A percentile compares a stretch with the other conserved stretches of the same genome.
Conservation (phyloP, 371 early-diverging fungal genomes). For the Umbelopsis sp. region DNA sequence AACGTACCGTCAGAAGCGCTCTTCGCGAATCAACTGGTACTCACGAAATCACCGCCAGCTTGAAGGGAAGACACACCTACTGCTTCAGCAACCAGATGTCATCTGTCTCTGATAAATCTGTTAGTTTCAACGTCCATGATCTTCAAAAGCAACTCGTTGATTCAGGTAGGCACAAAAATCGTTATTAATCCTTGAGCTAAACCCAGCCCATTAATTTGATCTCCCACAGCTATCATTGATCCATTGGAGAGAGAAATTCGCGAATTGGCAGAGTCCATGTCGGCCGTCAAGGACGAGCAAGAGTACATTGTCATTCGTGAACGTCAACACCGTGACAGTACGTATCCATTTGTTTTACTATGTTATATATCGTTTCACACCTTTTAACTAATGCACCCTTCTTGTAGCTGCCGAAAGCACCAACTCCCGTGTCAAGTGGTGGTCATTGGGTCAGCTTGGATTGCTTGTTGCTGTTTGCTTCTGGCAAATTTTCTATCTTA, state of each 20-base stretch:
- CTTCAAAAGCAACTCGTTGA: constrained; percentile 31
- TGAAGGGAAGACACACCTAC: constrained; percentile 66
- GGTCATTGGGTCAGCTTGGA: constrained; percentile 72
- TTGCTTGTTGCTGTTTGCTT: constrained; percentile 66
- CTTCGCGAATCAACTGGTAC: constrained; percentile 53
- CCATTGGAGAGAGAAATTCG: constrained; percentile 71
- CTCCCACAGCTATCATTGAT: constrained; percentile 48
- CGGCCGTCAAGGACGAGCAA: constrained; percentile 73
- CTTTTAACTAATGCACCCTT: background rate
- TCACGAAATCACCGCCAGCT: constrained; percentile 57
- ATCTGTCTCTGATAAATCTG: constrained; percentile 52
- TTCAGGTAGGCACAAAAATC: constrained; percentile 25
- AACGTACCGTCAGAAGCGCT: constrained; percentile 48
- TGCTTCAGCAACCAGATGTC: constrained; percentile 76
- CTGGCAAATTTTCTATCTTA: constrained; percentile 76
- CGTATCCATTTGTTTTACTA: constrained; percentile 26
- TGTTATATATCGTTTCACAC: background rate
- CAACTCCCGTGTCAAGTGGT: constrained; percentile 78
- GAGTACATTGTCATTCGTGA: constrained; percentile 76
- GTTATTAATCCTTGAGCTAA: no score
- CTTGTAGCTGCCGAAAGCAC: constrained; percentile 74
- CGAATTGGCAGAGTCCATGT: constrained; percentile 66
- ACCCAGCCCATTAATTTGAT: no score
- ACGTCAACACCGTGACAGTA: constrained; percentile 72
- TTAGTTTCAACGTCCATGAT: constrained; percentile 56